phyloP scores from a whole-genome alignment of 148 eudicot species.

The Cornus controversa region DNA sequence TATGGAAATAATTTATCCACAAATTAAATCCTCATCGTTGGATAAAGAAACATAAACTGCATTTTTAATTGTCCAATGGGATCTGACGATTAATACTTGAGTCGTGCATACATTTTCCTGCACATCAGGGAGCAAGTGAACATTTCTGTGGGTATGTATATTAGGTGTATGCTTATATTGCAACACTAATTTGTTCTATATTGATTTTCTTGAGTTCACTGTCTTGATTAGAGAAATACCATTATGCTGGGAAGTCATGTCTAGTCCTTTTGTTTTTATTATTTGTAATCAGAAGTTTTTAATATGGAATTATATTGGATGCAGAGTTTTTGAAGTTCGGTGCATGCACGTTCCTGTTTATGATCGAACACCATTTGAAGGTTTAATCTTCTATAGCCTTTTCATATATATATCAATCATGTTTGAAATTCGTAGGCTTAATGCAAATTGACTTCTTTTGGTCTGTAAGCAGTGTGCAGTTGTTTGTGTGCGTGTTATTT shows the following conservation, averaged over 20 bases:
- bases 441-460: constrained; percentile 3
- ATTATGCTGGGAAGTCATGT: not conserved
- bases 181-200: not conserved
- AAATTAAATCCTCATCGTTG: too few relatives aligned
- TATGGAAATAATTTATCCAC: too few relatives aligned
- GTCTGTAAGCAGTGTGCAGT: not conserved
- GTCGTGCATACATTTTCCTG: too few relatives aligned
- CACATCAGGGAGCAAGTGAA: too few relatives aligned
- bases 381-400: constrained; percentile 32
- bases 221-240: not conserved
- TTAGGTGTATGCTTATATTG: not conserved
- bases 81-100: too few relatives aligned
- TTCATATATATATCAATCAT: not conserved
- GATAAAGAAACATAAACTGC: too few relatives aligned
- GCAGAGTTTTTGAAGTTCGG: constrained; percentile 85
- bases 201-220: not conserved
- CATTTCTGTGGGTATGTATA: not conserved
- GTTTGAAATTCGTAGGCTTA: not conserved
- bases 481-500: not conserved
- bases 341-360: constrained; percentile 90
- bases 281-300: constrained; percentile 1
- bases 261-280: not conserved
- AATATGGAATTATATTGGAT: constrained; percentile 9
- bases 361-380: constrained; percentile 89
- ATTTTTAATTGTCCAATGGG: too few relatives aligned